Base-by-base conservation (phyloP, 1,139 yeast species). In the Dujonia santamariae region DNA sequence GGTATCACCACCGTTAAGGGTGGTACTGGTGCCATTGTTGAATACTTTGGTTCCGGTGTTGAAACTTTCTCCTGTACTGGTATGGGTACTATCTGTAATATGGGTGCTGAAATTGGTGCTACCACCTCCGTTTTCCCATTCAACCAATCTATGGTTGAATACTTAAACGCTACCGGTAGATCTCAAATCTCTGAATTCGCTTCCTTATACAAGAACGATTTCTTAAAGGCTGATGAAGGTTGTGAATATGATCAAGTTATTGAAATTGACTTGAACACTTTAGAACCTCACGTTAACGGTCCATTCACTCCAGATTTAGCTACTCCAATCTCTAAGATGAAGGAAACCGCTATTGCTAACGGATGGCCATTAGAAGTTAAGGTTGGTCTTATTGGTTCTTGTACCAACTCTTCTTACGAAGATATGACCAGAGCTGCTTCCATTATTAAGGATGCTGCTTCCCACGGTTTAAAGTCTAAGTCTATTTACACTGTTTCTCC, bases 101-200 rank as follows among this genome's bases (percentile, higher is more conserved):
- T 90, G 98, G 98, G 98, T 80, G 98, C 98, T 51, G 98, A 90
- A 73, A 87, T 90, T 53, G 98, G 98, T 76, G 98, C 97, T 44
- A 90, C 98, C 49, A 92, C 98, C 43, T 92, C 97, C 37, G 90
- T 85, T 47, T 92, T 92, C 95, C 98, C 98, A 67, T 88, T 73
- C 82, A 87, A 87, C 76, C 71, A 80, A 53, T 81, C 96, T 46
- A 87, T 87, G 96, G 80, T 70, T 61, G 85, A 84, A 48, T 92
- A 86, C 75, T 78, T 92, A 67, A 68, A 78, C 50, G 95, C 96
- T 40, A 92, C 98, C 47, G 80, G 80, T 52, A 84, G 98, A 74
- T 69, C 78, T 39, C 69, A 80, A 59, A 85, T 92, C 60, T 86
- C 94, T 47, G 82, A 85, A 46, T 84, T 83, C 49, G 96, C 96